Percentiles rank a stretch among this genome's conserved stretches.
Evolutionary conservation across 192 early-diverging fungal species (phyloP).

Genomic region (Glomus cerebriforme): DNA sequence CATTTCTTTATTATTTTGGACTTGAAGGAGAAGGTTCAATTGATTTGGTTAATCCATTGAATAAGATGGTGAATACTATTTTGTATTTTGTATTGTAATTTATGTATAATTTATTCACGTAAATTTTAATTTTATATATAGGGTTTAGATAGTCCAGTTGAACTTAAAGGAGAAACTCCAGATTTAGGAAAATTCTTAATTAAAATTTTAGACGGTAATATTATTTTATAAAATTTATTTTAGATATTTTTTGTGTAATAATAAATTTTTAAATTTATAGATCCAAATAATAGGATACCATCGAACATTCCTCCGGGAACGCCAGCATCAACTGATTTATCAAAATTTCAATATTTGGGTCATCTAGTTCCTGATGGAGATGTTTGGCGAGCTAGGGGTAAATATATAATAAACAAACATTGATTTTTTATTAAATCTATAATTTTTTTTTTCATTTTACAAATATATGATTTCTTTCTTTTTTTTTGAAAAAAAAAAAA

Average conservation of each 20-base stretch:
- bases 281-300: conserved; percentile 6
- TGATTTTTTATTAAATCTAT: background rate
- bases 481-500: background rate
- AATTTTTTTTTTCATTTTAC: background rate
- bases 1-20: conserved; percentile 77
- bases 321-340: conserved; percentile 28
- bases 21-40: conserved; percentile 73
- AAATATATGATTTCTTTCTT: background rate
- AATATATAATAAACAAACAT: background rate
- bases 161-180: conserved; percentile 57
- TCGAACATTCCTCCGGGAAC: background rate
- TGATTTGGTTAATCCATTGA: conserved; percentile 39
- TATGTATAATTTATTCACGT: background rate
- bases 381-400: conserved; percentile 69
- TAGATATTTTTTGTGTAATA: background rate
- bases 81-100: background rate
- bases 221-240: background rate
- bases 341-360: conserved; percentile 45
- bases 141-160: conserved; percentile 40
- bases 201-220: conserved; percentile 57
- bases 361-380: conserved; percentile 37
- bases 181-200: conserved; percentile 77
- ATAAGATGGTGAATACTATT: conserved; percentile 1
- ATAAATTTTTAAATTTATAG: background rate
- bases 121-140: conserved; percentile 16